Evolutionary conservation across 257 asterid genomes (phyloP), one percentile per base, ranked within the genome.

Genomic region (Lavandula angustifolia): DNA sequence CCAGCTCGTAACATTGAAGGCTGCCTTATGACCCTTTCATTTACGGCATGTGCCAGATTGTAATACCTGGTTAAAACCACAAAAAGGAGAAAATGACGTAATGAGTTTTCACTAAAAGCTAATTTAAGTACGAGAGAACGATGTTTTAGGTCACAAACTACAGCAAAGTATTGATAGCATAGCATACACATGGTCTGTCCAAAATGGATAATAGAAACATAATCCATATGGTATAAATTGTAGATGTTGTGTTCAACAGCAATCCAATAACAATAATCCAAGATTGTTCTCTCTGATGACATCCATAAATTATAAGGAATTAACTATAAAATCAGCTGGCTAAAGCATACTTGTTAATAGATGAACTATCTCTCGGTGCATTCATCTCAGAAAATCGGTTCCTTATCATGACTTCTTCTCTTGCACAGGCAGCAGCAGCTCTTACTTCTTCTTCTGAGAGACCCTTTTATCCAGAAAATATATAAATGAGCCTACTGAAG

Each of bases 401-500:
- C 82, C 99, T 84, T 73, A 94, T 91, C 95, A 77, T 74, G 69
- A 94, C 99, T 81, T 94, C 99, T 73, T 94, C 99, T 83, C 96
- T 84, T 54, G 99, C 99, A 81, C 97, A 94, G 66, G 95, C 87
- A 66, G 96, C 99, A 11, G 98, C 96, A 70, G 95, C 80, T 81
- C 91, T 88, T 58, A 88, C 95, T 86, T 94, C 99, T 84, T 94
- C 99, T 75, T 91, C 98, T 71, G 99, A 88, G 16, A 94, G 95
- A 76, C 99, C 99, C 99, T 94, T 74, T 74, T 37, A 37, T 53
- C 71, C 66, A 60, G 38, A 72, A 73, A 51, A 56, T 17, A 54
- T 3, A 54, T 54, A 32, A 76, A 73, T 71, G 47, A 71, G 67
- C 54, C 72, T 7, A 48, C 5, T 14, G 49, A 65, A 55, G 60